Evolutionary conservation across 1,139 yeast species (phyloP), one percentile per base, ranked within the genome.

Genomic region (Debaryomyces subglobosus): DNA sequence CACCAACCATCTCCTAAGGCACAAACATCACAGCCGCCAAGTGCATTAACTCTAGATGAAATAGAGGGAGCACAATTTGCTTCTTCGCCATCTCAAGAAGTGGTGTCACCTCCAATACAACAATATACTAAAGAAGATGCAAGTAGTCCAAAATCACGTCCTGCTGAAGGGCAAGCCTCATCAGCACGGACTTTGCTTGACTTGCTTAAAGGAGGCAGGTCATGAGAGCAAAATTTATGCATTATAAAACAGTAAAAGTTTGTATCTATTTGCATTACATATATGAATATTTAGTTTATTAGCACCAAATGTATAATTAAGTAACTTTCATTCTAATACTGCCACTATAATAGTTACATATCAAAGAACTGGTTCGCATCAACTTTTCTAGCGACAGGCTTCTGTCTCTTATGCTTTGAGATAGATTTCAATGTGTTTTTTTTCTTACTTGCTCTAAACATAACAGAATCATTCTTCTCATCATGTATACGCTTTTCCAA

Each of bases 281-380:
- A 18, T 36, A 40, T 25, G 13, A 18, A 5, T 37, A 25, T 38
- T 23, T 44, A 18, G 44, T 24, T 23, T 37, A 25, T 41, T 36
- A 20, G 38, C 27, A 35, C 23, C 5, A 24, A 24, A 20, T 35
- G 25, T n/a, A 24, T 29, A 24, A 13, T 37, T n/a, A 25, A 24
- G 9, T 15, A 37, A 25, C 16, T n/a, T 23, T 24, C 27, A 15
- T 7, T 12, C 12, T 37, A 37, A 30, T 23, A 13, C 8, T 5
- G 24, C 7, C n/a, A 24, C 3, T 5, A 36, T 23, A 8, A 8
- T 37, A 23, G 8, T 41, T 51, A 53, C 42, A 58, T 44, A 48
- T 51, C 47, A 47, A 61, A 61, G 47, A 56, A 61, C 10, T 46
- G 46, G 10, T 53, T 53, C 20, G 54, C 61, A 50, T 53, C 50